Evolutionary conservation across 2,329 filamentous ascomycete genomes (phyloP).

Genomic region (Lachnellula cervina): DNA sequence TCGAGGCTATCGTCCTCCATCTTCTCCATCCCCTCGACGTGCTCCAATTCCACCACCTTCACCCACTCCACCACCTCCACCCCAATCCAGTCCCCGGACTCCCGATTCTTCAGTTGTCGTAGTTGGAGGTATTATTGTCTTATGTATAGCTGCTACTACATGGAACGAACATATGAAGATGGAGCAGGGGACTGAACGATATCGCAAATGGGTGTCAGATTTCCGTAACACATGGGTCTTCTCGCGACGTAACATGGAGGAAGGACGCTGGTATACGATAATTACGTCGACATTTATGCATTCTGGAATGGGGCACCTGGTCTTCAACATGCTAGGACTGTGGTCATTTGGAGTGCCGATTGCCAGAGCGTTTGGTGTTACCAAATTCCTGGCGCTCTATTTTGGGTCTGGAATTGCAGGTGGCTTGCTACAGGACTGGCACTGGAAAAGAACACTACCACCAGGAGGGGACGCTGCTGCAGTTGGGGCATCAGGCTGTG

Average conservation of each 20-base stretch:
- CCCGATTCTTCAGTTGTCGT: neutral
- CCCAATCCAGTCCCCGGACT: neutral
- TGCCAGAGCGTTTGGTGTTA: constrained; percentile 1
- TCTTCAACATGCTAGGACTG: constrained; percentile 29
- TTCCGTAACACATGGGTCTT: constrained; percentile 8
- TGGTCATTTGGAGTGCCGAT: constrained; percentile 24
- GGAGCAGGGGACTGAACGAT: neutral
- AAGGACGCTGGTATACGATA: constrained; percentile 24
- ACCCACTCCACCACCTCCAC: neutral
- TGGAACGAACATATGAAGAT: neutral
- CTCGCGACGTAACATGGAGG: constrained; percentile 5
- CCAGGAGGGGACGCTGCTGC: neutral
- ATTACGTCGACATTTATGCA: constrained; percentile 32
- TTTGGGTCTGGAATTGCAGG: constrained; percentile 17
- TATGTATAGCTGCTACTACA: constrained; percentile 7
- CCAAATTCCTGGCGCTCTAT: constrained; percentile 10
- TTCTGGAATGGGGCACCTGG: constrained; percentile 23
- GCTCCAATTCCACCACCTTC: neutral
- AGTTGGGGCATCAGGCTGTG: constrained; percentile 12
- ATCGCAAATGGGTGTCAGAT: neutral
- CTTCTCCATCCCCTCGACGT: too few species aligned
- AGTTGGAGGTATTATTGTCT: constrained; percentile 5
- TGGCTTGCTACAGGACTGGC: constrained; percentile 2
- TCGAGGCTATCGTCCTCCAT: too few species aligned
- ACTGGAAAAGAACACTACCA: constrained; percentile 2